Base-by-base conservation (phyloP, 1,284 basidiomycete species). In the Anthracocystis setariae region DNA sequence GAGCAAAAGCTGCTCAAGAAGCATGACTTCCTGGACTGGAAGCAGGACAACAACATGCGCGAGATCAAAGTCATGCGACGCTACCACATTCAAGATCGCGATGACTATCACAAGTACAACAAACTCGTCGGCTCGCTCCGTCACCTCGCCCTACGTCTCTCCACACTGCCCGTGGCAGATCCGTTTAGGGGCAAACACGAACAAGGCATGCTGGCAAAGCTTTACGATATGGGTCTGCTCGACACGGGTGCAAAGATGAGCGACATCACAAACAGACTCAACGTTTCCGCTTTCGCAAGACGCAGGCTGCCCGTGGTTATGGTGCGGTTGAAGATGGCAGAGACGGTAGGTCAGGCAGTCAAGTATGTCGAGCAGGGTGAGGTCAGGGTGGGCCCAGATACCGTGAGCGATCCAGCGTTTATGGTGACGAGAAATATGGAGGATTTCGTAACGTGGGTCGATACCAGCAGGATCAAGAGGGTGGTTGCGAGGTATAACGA, bases 361-460 rank as follows among this genome's bases (percentile, higher is more conserved):
- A 92, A 92, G 80, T 98, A 96, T 82, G 92, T 99, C 71, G 96
- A 99, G 84, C 95, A 98, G 84, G 96, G 96, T 0, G 95, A 99
- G 84, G 90, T 99, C 71, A 90, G 96, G 32, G 94, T 98, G 13
- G 96, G 96, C 7, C 93, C 96, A 24, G 92, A 97, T 78, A 92
- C 92, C 0, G 90, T 98, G 78, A 95, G 92, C 0, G 96, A 99
- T 83, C 96, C 96, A 2, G 96, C 95, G 1, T 98, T 91, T 85
- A 87, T 98, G 59, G 94, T 99, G 69, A 96, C 94, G 23, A 73
- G 82, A 45, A 92, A 94, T 76, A 94, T 96, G 93, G 94, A 98
- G 83, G 96, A 99, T 86, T 98, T 97, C 84, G 93, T 98, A 46
- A 98, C 96, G 20, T 99, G 96, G 96, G 94, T 98, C 17, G 94